Evolutionary conservation across 1,284 basidiomycete species (phyloP).

Genomic region (Tilletia indica): DNA sequence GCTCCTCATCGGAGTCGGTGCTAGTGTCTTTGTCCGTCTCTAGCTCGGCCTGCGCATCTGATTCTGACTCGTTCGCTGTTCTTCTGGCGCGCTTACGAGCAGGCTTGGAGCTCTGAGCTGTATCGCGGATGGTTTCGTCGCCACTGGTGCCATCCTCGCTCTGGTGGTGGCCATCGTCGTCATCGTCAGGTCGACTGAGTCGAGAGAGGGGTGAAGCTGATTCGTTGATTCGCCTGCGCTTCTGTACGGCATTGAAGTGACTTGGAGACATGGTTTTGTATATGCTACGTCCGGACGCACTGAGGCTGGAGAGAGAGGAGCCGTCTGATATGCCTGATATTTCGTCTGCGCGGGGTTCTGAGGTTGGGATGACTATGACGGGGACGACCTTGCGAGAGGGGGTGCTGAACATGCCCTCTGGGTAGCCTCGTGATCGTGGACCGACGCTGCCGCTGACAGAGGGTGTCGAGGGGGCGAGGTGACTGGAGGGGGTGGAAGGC

Average conservation of each 20-base stretch:
- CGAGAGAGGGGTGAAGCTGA: neutral
- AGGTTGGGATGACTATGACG: constrained; percentile 8
- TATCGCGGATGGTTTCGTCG: neutral
- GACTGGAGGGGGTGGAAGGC: neutral
- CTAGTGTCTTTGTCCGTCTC: neutral
- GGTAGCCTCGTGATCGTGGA: constrained; percentile 2
- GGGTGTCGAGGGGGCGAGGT: neutral
- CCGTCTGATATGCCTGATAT: constrained; percentile 11
- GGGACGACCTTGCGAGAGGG: constrained; percentile 2
- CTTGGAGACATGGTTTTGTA: constrained; percentile 5
- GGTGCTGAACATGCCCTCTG: constrained; percentile 17
- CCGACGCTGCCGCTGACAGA: neutral
- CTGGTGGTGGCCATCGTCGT: neutral
- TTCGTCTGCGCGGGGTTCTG: constrained; percentile 4
- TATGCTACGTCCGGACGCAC: neutral
- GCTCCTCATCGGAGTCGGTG: constrained; percentile 12
- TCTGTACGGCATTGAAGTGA: neutral
- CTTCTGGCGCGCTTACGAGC: neutral
- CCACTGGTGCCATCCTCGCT: neutral
- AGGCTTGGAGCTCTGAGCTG: neutral
- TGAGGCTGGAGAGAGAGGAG: neutral
- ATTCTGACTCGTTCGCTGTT: neutral
- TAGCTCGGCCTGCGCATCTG: neutral
- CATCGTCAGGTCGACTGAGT: neutral
- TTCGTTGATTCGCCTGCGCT: neutral